phyloP scores from a whole-genome alignment of 805 yeast species.

The Teunomyces lycoperdinae region DNA sequence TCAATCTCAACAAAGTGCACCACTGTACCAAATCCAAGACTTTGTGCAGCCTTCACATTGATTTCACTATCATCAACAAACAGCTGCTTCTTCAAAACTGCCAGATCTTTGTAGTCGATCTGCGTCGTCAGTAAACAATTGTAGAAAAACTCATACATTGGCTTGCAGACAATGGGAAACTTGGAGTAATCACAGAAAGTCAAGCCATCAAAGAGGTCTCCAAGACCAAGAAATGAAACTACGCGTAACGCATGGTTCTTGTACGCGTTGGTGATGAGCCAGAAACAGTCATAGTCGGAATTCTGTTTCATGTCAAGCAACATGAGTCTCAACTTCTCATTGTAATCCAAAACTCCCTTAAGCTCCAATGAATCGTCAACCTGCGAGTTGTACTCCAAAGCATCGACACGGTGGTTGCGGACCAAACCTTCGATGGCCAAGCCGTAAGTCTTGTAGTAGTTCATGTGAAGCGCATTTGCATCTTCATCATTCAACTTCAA shows the following conservation, averaged over 20 bases:
- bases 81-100: conserved; percentile 47
- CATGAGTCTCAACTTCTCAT: conserved; percentile 51
- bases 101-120: conserved; percentile 32
- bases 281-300: conserved; percentile 63
- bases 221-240: conserved; percentile 74
- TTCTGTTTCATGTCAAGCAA: conserved; percentile 41
- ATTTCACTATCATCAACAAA: conserved; percentile 86
- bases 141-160: conserved; percentile 69
- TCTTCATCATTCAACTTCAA: conserved; percentile 64
- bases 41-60: conserved; percentile 71
- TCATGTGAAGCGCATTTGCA: conserved; percentile 67
- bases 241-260: conserved; percentile 85
- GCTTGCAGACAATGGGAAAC: conserved; percentile 79
- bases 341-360: conserved; percentile 70
- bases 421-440: conserved; percentile 89
- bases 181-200: conserved; percentile 84
- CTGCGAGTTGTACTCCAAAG: conserved; percentile 78
- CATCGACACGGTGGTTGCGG: conserved; percentile 69
- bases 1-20: conserved; percentile 75
- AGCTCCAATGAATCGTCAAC: conserved; percentile 94
- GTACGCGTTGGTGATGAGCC: conserved; percentile 96
- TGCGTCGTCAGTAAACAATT: conserved; percentile 67
- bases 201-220: conserved; percentile 92
- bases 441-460: conserved; percentile 84
- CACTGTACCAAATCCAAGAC: conserved; percentile 69